Conservation (phyloP, 805 yeast genomes). For the Lipomyces japonicus region DNA sequence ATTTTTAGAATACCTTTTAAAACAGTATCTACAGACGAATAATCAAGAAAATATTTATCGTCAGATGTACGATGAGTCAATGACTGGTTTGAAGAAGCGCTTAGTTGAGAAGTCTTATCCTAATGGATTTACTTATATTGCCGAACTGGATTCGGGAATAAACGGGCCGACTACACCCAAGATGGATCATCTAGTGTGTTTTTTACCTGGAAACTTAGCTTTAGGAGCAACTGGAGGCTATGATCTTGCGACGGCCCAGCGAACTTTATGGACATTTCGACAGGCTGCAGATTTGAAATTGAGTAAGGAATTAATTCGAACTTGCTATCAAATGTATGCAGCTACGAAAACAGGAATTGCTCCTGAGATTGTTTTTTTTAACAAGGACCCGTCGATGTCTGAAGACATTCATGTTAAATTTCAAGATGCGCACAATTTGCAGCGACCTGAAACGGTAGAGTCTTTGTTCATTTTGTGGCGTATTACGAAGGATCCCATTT, state of each 20-base stretch:
- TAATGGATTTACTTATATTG: slow-evolving; percentile 60
- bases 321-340: slow-evolving; percentile 82
- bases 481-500: slow-evolving; percentile 68
- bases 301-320: slow-evolving; percentile 69
- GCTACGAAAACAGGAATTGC: slow-evolving; percentile 72
- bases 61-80: slow-evolving; percentile 72
- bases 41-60: slow-evolving; percentile 58
- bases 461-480: slow-evolving; percentile 75
- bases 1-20: slow-evolving; percentile 57
- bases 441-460: slow-evolving; percentile 92
- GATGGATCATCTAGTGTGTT: slow-evolving; percentile 92
- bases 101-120: slow-evolving; percentile 61
- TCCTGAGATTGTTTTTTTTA: slow-evolving; percentile 87
- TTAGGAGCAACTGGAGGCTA: slow-evolving; percentile 83
- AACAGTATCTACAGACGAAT: slow-evolving; percentile 77
- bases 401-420: slow-evolving; percentile 67
- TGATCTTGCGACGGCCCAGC: slow-evolving; percentile 51
- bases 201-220: slow-evolving; percentile 83
- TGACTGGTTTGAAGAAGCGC: slow-evolving; percentile 69
- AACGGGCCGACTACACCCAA: slow-evolving; percentile 56
- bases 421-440: slow-evolving; percentile 75
- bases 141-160: slow-evolving; percentile 73
- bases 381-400: slow-evolving; percentile 45
- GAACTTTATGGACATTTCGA: slow-evolving; percentile 51
- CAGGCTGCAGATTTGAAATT: slow-evolving; percentile 62